Evolutionary conservation across 2,329 filamentous ascomycete genomes (phyloP), one percentile per base, ranked within the genome.

Genomic region (Thelonectria rubi): DNA sequence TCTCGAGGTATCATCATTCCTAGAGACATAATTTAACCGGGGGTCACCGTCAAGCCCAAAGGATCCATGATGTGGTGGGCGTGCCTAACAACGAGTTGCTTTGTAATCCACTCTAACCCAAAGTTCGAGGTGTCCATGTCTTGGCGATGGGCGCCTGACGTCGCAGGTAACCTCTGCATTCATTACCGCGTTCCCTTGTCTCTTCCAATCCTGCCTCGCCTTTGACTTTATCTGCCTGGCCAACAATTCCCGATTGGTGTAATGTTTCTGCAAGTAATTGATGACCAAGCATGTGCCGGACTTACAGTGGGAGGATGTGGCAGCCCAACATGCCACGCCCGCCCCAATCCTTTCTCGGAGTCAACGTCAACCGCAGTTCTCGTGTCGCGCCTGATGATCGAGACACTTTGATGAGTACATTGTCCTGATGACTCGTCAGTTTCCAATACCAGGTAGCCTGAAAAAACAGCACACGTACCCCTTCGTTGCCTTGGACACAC

Each of bases 291-390:
- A n/a, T n/a, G n/a, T n/a, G n/a, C 12, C 6, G 11, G 12, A 12
- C 20, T 85, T 81, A 97, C 58, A 96, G 69, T 24, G 92, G 93
- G 67, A 97, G 79, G 65, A 98, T 86, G 79, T 97, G 94, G 76
- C 94, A 99, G 56, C 94, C 94, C 71, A 99, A 80, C 75, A 96
- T 80, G 12, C 94, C 95, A 76, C 93, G 85, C 30, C 95, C 95
- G 68, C 94, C 94, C 94, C 95, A 99, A 73, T 94, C 84, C 46
- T 87, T 86, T 69, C 87, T 85, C 55, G 94, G 94, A 49, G 83
- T 92, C 65, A 99, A 79, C 65, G 86, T 88, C 71, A 97, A 78
- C 59, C 88, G 84, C 60, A 95, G 76, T 66, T 93, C 85, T 57
- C 76, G 77, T 46, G 73, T 78, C 55, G 76, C 77, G 39, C 75